These are phyloP conservation scores for Syncephalastrum racemosum DNA, from an alignment of 371 early-diverging fungal genomes.

Conservation along the genomic window DNA sequence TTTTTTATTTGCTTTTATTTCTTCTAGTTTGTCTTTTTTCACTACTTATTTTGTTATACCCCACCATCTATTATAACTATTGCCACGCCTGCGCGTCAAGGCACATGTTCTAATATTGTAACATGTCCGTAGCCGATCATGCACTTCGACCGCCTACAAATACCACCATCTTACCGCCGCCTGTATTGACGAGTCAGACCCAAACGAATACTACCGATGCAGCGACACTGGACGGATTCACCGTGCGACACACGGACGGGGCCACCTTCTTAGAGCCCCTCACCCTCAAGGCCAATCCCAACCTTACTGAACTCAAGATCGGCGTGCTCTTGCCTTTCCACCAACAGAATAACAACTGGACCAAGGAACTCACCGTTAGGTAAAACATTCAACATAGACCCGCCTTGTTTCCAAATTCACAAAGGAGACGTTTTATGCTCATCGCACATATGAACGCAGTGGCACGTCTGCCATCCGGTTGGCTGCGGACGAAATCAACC, in stretches of 20 bases:
- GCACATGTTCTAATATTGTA: no score
- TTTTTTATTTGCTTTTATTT: no score
- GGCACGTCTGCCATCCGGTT: constrained; percentile 60
- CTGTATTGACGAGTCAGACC: no score
- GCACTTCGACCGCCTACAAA: no score
- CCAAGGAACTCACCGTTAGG: constrained; percentile 44
- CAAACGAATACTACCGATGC: no score
- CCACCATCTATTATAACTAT: no score
- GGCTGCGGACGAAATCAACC: constrained; percentile 59
- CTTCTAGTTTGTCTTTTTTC: no score
- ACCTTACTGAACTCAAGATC: constrained; percentile 48
- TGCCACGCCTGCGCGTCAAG: no score
- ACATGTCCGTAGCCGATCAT: no score
- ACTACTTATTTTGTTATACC: no score
- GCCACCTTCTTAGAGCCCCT: constrained; percentile 35
- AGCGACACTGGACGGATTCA: constrained; percentile 8
- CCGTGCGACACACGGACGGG: constrained; percentile 22
- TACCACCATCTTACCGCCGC: no score
- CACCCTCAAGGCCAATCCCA: constrained; percentile 11
- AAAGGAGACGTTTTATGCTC: not conserved
- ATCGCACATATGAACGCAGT: constrained; percentile 22
- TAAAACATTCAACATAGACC: constrained; percentile 6
- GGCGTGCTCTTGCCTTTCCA: constrained; percentile 57
- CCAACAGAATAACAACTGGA: constrained; percentile 38
- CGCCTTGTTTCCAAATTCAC: no score